Conservation (phyloP, 768 basidiomycete species). For the Mycena latifolia region DNA sequence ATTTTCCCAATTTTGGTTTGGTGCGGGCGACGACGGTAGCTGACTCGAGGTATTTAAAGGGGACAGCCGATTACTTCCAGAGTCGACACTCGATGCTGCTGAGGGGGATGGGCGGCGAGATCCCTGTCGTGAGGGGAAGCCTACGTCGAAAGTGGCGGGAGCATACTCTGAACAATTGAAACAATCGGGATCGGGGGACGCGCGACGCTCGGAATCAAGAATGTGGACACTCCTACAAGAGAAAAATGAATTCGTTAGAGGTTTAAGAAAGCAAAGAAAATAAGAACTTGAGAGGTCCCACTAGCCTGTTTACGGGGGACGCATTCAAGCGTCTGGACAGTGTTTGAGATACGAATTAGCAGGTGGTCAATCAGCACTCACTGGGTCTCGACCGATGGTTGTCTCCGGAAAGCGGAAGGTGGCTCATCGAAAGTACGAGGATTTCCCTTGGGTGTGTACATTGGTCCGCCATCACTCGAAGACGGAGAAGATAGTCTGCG, state of each 20-base stretch:
- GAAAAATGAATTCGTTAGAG: neutral
- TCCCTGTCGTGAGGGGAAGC: constrained; percentile 11
- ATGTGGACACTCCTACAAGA: neutral
- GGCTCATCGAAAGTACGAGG: neutral
- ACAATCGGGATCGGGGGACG: constrained; percentile 16
- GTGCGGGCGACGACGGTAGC: constrained; percentile 1
- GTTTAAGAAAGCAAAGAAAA: neutral
- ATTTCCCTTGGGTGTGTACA: neutral
- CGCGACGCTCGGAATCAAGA: neutral
- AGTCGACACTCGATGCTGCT: constrained; percentile 14
- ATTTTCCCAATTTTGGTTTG: constrained; percentile 37
- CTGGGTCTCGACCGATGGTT: constrained; percentile 9
- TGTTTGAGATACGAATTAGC: neutral
- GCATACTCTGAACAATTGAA: constrained; percentile 8
- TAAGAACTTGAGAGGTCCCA: neutral
- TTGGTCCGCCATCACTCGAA: neutral
- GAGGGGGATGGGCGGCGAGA: constrained; percentile 21
- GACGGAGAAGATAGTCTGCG: neutral
- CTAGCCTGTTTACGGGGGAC: constrained; percentile 5
- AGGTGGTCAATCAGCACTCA: neutral
- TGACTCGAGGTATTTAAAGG: neutral
- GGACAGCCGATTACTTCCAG: constrained; percentile 3
- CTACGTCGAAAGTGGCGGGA: constrained; percentile 14
- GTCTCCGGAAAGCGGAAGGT: neutral
- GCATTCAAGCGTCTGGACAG: constrained; percentile 6